phyloP scores from a whole-genome alignment of 345 rosid species.

The Corymbia maculata region DNA sequence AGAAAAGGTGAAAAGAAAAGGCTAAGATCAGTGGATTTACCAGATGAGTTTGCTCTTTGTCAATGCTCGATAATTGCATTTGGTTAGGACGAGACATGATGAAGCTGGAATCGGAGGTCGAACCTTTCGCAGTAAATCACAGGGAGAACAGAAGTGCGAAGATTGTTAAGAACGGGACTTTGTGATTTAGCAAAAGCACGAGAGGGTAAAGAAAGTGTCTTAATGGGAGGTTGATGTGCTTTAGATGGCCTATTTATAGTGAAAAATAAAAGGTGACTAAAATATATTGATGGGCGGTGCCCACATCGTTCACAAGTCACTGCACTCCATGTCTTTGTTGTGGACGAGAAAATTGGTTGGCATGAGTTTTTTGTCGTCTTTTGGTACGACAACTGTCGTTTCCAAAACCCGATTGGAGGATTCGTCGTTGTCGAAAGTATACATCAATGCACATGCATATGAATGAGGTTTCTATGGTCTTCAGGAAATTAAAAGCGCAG shows the following conservation, averaged over 20 bases:
- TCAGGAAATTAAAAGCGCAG: background rate
- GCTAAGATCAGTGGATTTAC: too few relatives aligned
- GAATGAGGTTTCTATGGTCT: background rate
- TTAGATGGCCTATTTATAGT: background rate
- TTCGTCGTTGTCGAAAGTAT: background rate
- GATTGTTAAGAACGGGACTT: too few relatives aligned
- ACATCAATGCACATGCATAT: background rate
- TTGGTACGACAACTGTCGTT: background rate
- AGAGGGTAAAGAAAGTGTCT: too few relatives aligned
- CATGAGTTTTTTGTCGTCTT: too few relatives aligned
- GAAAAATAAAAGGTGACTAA: background rate
- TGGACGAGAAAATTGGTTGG: background rate
- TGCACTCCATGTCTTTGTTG: fast-evolving
- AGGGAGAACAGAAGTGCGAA: too few relatives aligned
- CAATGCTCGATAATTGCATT: too few relatives aligned
- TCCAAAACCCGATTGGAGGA: background rate
- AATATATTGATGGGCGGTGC: background rate
- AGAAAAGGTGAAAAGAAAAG: too few relatives aligned
- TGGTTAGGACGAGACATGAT: too few relatives aligned
- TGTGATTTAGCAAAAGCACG: too few relatives aligned
- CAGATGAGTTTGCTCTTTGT: too few relatives aligned
- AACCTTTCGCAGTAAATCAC: too few relatives aligned
- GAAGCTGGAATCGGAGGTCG: too few relatives aligned
- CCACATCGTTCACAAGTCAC: background rate
- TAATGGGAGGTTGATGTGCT: background rate